Conservation (phyloP, 1,139 yeast genomes). For the Lodderomyces elongisporus region DNA sequence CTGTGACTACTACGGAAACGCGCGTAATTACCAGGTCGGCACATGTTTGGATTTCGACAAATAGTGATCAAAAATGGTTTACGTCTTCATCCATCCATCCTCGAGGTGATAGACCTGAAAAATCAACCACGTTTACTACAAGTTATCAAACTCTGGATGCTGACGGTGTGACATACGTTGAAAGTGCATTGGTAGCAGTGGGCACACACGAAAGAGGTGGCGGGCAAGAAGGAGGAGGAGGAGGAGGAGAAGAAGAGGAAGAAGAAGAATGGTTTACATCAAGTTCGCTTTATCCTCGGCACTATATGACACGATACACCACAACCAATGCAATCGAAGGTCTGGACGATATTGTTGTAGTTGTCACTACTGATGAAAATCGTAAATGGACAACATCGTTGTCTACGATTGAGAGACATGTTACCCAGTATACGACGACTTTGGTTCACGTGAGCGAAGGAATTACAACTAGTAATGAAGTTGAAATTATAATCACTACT, state of each 20-base stretch:
- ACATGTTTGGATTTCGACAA: background rate
- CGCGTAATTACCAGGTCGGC: background rate
- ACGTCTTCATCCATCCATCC: background rate
- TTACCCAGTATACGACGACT: background rate
- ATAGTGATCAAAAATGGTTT: background rate
- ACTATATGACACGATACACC: background rate
- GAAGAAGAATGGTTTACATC: background rate
- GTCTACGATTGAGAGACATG: background rate
- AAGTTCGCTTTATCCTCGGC: background rate
- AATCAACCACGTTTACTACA: background rate
- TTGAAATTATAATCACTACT: slow-evolving; percentile 1
- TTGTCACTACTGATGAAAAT: background rate
- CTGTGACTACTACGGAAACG: too few relatives aligned
- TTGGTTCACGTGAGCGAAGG: background rate
- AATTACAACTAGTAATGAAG: background rate
- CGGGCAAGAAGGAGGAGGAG: too few relatives aligned
- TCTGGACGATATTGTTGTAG: background rate
- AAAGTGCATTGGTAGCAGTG: background rate
- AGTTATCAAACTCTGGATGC: background rate
- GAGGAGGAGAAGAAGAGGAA: too few relatives aligned
- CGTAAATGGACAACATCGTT: background rate
- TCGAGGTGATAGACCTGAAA: background rate
- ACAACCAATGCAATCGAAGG: background rate
- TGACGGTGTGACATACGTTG: background rate
- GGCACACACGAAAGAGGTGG: too few relatives aligned